Conservation (phyloP, 2,329 filamentous ascomycete genomes). For the Kalmusia sp. region DNA sequence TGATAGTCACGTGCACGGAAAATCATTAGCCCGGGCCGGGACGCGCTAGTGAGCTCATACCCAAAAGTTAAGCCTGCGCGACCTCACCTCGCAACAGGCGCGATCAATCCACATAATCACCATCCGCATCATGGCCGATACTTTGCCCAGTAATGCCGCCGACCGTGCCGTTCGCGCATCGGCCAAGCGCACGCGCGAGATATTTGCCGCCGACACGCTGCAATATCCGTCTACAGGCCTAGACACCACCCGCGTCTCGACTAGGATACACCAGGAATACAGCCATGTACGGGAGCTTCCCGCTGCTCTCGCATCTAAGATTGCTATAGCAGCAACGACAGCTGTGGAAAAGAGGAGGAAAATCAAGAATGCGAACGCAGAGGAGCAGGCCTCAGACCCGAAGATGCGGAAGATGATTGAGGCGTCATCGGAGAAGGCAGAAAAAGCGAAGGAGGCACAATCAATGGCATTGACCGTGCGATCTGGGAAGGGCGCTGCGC, state of each 20-base stretch:
- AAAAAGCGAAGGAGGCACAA: constrained; percentile 52
- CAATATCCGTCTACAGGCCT: constrained; percentile 52
- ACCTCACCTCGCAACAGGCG: constrained; percentile 1
- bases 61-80: constrained; percentile 2
- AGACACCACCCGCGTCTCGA: constrained; percentile 57
- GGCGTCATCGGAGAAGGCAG: constrained; percentile 60
- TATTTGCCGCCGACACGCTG: constrained; percentile 60
- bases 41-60: constrained; percentile 7
- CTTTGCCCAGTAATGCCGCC: neutral
- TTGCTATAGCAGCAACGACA: constrained; percentile 66
- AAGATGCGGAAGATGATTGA: constrained; percentile 73
- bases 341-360: constrained; percentile 70
- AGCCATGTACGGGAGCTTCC: constrained; percentile 78
- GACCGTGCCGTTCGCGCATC: constrained; percentile 50
- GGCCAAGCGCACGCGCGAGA: constrained; percentile 61
- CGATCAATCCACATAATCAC: neutral
- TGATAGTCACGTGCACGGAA: constrained; percentile 1
- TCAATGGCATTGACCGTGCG: constrained; percentile 66
- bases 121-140: constrained; percentile 11
- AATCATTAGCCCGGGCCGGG: neutral
- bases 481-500: constrained; percentile 53
- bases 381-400: constrained; percentile 58
- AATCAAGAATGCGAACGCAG: constrained; percentile 58
- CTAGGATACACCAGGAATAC: constrained; percentile 77
- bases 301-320: constrained; percentile 78